Conservation (phyloP, 495 filamentous ascomycete species). For the Neurospora sp. region DNA sequence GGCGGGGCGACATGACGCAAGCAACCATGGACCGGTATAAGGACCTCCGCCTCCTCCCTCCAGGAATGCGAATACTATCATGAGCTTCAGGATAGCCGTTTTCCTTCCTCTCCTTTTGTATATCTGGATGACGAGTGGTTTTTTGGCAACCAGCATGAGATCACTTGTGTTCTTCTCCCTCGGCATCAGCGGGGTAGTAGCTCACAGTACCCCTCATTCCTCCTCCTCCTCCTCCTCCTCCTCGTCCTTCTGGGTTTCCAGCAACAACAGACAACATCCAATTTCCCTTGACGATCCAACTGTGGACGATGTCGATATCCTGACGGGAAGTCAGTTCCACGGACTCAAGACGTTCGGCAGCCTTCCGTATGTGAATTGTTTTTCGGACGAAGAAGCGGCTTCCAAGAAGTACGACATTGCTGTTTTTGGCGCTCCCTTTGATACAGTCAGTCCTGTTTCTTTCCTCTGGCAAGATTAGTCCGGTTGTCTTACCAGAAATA, state of each 20-base stretch:
- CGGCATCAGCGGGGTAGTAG: background rate
- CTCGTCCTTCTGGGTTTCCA: background rate
- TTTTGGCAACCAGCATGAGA: background rate
- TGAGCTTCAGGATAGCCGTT: background rate
- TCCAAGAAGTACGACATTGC: slow-evolving; percentile 63
- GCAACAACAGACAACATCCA: background rate
- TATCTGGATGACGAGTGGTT: background rate
- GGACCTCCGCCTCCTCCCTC: background rate
- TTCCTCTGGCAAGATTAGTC: background rate
- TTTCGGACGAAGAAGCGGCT: slow-evolving; percentile 52
- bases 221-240: background rate
- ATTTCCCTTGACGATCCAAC: background rate
- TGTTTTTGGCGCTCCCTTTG: slow-evolving; percentile 57
- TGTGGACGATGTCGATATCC: background rate
- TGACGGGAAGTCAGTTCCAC: slow-evolving; percentile 1
- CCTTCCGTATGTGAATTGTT: slow-evolving; percentile 67
- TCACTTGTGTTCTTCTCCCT: background rate
- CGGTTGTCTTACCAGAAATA: background rate
- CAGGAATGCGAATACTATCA: background rate
- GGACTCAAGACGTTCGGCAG: slow-evolving; percentile 71
- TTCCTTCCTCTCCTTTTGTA: background rate
- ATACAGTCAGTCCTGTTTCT: slow-evolving; percentile 25
- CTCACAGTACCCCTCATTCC: background rate
- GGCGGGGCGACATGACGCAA: background rate
- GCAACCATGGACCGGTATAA: background rate